Evolutionary conservation across 2,329 filamentous ascomycete genomes (phyloP), one percentile per base, ranked within the genome.

Genomic region (Pseudogymnoascus sp.): DNA sequence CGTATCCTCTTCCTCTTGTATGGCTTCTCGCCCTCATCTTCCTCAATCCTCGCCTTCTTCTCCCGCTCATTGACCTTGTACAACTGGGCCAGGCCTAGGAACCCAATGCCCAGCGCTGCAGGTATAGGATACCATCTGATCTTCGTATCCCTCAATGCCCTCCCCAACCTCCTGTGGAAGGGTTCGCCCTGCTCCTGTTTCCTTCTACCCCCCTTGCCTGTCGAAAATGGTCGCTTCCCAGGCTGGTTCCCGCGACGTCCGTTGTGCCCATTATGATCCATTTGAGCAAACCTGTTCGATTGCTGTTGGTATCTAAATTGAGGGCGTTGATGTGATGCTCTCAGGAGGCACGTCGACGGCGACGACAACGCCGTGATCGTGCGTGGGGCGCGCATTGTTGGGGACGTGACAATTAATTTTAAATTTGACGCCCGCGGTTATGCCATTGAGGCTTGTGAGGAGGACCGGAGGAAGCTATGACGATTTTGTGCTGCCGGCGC

Each of bases 71-170:
- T 81, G 45, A 85, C 79, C 67, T 83, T 81, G 69, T 86, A 87
- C 67, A 88, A 79, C 66, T 89, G 86, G 62, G 83, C 78, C 36
- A 83, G 75, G 27, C 86, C 87, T 0, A 90, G 78, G 68, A 89
- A 87, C 48, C 78, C 85, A 67, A 90, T 83, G 33, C 87, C 87
- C 8, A 90, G 75, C 9, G 81, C 85, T 52, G 89, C 79, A 12
- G 87, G 87, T 64, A 90, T 89, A 7, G 86, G 85, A 72, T 86
- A 84, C 87, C 87, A 90, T 78, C 87, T 82, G 63, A 88, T 79
- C 68, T 83, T 87, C 35, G 87, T 89, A 39, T 81, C 79, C 39
- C 79, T 77, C 67, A 87, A 79, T 37, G 86, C 85, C 60, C 79
- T 79, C 39, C 82, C 77, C 59, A 87, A 74, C 65, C 84, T 76